These are phyloP conservation scores for Primulina tabacum DNA, from an alignment of 257 asterid genomes.

Conservation along the genomic window DNA sequence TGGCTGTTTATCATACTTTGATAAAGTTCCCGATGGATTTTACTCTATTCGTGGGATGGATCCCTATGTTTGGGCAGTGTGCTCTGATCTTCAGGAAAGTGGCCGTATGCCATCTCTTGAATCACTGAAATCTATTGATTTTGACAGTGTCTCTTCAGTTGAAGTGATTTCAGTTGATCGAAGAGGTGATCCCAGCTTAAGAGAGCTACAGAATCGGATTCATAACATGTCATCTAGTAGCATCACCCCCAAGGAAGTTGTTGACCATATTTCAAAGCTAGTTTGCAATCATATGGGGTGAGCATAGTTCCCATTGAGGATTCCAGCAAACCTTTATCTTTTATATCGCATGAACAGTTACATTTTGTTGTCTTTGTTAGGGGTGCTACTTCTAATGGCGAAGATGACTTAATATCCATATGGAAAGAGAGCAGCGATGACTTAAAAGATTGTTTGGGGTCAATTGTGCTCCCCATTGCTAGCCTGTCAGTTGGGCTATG, in stretches of 20 bases:
- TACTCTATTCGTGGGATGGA: constrained; percentile 86
- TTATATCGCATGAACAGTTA: constrained; percentile 23
- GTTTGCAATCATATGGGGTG: constrained; percentile 94
- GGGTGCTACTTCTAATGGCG: constrained; percentile 64
- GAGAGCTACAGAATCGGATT: constrained; percentile 70
- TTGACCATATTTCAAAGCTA: constrained; percentile 88
- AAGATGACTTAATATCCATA: constrained; percentile 52
- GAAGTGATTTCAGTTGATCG: constrained; percentile 79
- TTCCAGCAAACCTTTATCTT: constrained; percentile 14
- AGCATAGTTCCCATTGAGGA: constrained; percentile 36
- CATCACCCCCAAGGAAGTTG: constrained; percentile 65
- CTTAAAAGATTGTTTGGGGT: constrained; percentile 75
- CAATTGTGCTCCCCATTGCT: constrained; percentile 83
- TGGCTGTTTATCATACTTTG: constrained; percentile 84
- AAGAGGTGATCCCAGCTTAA: constrained; percentile 72
- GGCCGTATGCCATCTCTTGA: constrained; percentile 91
- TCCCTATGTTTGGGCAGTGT: constrained; percentile 89
- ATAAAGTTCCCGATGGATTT: constrained; percentile 80
- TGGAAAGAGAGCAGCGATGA: constrained; percentile 86
- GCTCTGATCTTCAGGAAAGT: constrained; percentile 81
- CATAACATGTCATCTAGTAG: constrained; percentile 56
- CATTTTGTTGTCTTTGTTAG: constrained; percentile 45
- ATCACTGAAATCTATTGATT: constrained; percentile 67
- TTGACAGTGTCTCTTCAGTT: constrained; percentile 45
- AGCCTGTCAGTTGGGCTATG: constrained; percentile 75